Evolutionary conservation across 805 yeast genomes (phyloP), one percentile per base, ranked within the genome.

Genomic region (Blastobotrys parvus): DNA sequence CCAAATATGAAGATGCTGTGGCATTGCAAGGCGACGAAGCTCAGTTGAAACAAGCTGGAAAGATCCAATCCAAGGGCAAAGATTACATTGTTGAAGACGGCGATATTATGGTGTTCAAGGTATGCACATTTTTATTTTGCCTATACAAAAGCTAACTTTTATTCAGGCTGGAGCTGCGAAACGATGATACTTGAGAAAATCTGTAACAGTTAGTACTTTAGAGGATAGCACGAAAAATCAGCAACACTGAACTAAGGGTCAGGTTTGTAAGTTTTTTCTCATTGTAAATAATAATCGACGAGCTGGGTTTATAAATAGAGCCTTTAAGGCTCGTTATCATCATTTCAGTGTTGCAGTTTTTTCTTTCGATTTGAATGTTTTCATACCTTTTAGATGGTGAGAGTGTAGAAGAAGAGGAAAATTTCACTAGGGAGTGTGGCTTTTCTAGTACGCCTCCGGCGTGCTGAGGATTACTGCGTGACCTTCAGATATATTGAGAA

Each of bases 1-100:
- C 75, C 57, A 82, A 82, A 55, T 82, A 72, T 59, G 69, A 73
- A 3, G 92, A 84, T 53, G 62, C 82, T 42, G 50, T 63, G 2
- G 64, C 58, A 5, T 54, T 61, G 7, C 74, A 69, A 27, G 71
- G 69, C 21, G 72, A 80, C 46, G 75, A 75, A 49, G 76, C 76
- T 50, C 62, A 62, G 22, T 68, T 80, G 50, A 75, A 74, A 53
- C 65, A 75, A 34, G 67, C 69, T 11, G 88, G 86, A 30, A 77
- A 77, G 55, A 70, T 78, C 44, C 65, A 67, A 42, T 76, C 74
- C 51, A 77, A 77, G 57, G 95, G 96, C 36, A 88, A 84, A 61
- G 79, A 77, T 46, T 86, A 88, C 56, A 64, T 71, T 10, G 78
- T 88, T 44, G 86, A 82, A 56, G 95, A 88, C 57, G 94, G 95